Base-by-base conservation (phyloP, 2,329 filamentous ascomycete species). In the Aspergillus floridensis region DNA sequence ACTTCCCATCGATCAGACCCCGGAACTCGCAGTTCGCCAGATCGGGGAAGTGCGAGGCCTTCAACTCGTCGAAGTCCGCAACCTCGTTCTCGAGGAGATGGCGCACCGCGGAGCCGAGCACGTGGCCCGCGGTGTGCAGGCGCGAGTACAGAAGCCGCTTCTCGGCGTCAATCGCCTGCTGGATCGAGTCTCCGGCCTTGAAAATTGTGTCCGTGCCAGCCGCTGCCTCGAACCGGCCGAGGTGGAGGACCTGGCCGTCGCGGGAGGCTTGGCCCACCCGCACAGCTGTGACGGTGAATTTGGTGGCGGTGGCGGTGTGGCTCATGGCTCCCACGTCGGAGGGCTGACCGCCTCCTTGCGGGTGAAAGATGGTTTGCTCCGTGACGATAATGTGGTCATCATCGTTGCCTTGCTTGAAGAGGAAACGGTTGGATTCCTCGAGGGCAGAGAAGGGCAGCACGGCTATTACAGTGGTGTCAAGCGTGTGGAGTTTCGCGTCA, bases 311-410 rank as follows among this genome's bases (percentile, higher is more conserved):
- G 11, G 63, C 44, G 12, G 63, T 29, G 0, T 73, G 29, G 0
- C 73, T 75, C 62, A 91, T 88, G 46, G 69, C 75, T 21, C 89
- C 89, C 11, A 81, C 79, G 62, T 92, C 89, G 0, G 84, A 87
- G 0, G 89, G 89, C 67, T 92, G 89, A 7, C 89, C 89, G 60
- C 89, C 89, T 21, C 89, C 89, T 72, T 92, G 89, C 0, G 87
- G 85, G 62, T 92, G 87, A 74, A 92, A 92, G 61, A 91, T 87
- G n/a, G 89, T 91, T 22, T 83, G 75, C 2, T 83, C 77, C 0
- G 86, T 88, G 5, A 85, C 79, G 21, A 90, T 72, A n/a, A 86
- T 81, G 66, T 82, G 80, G 64, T 85, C 80, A 1, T 80, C 71
- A 5, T 82, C 78, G 8, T 70, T 70, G 4, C 76, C 80, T 12